A percentile compares a stretch with the other conserved stretches of the same genome.
These are phyloP conservation scores for Calonectria pseudoreteaudii DNA, from an alignment of 2,329 filamentous ascomycete genomes.

Conservation along the genomic window DNA sequence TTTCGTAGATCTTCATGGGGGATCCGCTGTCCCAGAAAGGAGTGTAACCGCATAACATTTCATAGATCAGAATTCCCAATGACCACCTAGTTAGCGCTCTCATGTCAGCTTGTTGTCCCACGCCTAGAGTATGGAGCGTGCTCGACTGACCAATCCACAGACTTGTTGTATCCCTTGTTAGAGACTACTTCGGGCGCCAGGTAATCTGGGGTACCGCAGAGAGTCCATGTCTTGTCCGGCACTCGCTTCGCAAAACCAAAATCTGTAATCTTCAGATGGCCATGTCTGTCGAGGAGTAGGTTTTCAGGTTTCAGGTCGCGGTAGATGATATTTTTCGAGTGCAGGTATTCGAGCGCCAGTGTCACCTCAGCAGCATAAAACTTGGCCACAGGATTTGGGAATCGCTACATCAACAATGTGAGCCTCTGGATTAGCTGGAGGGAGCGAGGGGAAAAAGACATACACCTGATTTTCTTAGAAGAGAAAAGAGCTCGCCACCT, in stretches of 20 bases:
- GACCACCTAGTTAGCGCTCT: slow-evolving; percentile 83
- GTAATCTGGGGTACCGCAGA: slow-evolving; percentile 98
- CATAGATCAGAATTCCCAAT: slow-evolving; percentile 96
- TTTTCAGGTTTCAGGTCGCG: slow-evolving; percentile 97
- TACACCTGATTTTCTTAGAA: slow-evolving; percentile 93
- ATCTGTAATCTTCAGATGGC: slow-evolving; percentile 96
- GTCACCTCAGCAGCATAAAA: slow-evolving; percentile 99
- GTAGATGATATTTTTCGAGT: slow-evolving; percentile 96
- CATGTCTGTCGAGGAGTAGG: slow-evolving; percentile 89
- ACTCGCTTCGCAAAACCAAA: slow-evolving; percentile 99
- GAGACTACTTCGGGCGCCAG: slow-evolving; percentile 98
- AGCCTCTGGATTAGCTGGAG: background rate
- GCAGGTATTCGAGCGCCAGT: slow-evolving; percentile 93
- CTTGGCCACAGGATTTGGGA: slow-evolving; percentile 98
- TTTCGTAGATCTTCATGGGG: slow-evolving; percentile 99
- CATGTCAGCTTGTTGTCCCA: slow-evolving; percentile 12
- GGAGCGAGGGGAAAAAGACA: slow-evolving; percentile 44
- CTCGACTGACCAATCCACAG: slow-evolving; percentile 90
- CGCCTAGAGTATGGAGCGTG: background rate
- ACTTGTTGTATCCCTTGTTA: slow-evolving; percentile 99
- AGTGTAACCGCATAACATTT: slow-evolving; percentile 99
- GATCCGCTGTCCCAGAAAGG: slow-evolving; percentile 99
- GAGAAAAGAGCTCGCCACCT: slow-evolving; percentile 95
- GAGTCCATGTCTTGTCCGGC: slow-evolving; percentile 98
- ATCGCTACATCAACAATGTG: slow-evolving; percentile 71